Base-by-base conservation (phyloP, 768 basidiomycete species). In the Termitomyces titanicus region DNA sequence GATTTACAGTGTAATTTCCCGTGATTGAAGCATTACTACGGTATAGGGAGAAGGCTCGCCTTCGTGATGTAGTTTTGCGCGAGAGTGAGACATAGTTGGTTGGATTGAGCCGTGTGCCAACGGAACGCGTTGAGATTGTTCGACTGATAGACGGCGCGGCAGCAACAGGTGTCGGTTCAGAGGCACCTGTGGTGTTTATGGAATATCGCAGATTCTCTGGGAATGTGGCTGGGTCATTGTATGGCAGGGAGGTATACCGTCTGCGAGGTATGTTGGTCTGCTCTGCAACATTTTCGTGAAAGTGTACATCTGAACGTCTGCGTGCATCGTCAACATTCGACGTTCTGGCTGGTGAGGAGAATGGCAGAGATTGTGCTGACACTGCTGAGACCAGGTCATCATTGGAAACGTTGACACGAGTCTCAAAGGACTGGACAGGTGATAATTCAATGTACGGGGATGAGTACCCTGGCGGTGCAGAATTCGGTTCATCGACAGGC, bases 1-100 rank as follows among this genome's bases (percentile, higher is more conserved):
- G 77, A 46, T 80, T 72, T 31, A 80, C 73, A 31, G 66, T 67
- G 55, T 70, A 76, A 15, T 63, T 55, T 13, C 72, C 74, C 20
- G 64, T 72, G 47, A 75, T 73, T 1, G 70, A 68, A 0, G 60
- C 63, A 22, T 49, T 67, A 22, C 53, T 27, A 10, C 61, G 57
- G 42, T 61, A 64, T 6, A 66, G 49, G 34, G 57, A 56, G 22
- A 57, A 45, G 25, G 51, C 53, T 45, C 55, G 63, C 47, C 53
- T 70, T 13, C 54, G 49, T 2, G 52, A 51, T 1, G 63, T 66
- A 49, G 64, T 65, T 59, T 67, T 69, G 34, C 72, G 65, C 15
- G 67, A 67, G 1, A 73, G 61, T 3, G 67, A 65, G 34, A 71
- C 68, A 50, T 64, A 71, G 61, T 73, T 73, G 20, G 68, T 69